Evolutionary conservation across 495 filamentous ascomycete species (phyloP).

Genomic region (Xylaria cubensis): DNA sequence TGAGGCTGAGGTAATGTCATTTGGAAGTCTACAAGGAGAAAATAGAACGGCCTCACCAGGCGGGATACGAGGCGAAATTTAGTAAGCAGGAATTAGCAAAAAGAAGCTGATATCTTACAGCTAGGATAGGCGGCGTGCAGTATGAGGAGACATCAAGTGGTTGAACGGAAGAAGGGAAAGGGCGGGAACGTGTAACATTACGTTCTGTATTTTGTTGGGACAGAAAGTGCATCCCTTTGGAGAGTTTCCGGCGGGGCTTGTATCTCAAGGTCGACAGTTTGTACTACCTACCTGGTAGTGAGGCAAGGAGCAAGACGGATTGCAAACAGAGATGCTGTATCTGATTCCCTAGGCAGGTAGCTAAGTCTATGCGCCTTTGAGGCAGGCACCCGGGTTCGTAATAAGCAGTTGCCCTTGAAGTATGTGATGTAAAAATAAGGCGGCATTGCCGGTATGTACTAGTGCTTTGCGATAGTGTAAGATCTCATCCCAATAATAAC

Average conservation of each 20-base stretch:
- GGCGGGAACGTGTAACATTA: not conserved
- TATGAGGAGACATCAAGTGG: not conserved
- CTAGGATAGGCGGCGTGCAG: not conserved
- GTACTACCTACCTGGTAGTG: not conserved
- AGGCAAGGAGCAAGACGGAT: not conserved
- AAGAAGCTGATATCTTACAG: not conserved
- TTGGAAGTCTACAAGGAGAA: not conserved
- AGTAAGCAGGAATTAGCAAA: constrained; percentile 1
- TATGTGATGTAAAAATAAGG: not conserved
- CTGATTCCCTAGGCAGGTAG: not conserved
- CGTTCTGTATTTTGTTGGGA: not conserved
- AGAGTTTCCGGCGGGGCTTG: not conserved
- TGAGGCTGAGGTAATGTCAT: constrained; percentile 14
- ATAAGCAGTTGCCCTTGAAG: not conserved
- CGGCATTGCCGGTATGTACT: not conserved
- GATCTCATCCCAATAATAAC: constrained; percentile 3
- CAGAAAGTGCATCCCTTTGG: not conserved
- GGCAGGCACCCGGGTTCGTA: constrained; percentile 5
- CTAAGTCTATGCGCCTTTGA: not conserved
- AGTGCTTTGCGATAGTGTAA: not conserved
- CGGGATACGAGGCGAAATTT: not conserved
- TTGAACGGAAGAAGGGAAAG: not conserved
- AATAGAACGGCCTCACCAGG: not conserved
- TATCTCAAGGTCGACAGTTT: not conserved
- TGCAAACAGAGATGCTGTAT: not conserved